Conservation (phyloP, 2,329 filamentous ascomycete genomes). For the Clonostachys solani region DNA sequence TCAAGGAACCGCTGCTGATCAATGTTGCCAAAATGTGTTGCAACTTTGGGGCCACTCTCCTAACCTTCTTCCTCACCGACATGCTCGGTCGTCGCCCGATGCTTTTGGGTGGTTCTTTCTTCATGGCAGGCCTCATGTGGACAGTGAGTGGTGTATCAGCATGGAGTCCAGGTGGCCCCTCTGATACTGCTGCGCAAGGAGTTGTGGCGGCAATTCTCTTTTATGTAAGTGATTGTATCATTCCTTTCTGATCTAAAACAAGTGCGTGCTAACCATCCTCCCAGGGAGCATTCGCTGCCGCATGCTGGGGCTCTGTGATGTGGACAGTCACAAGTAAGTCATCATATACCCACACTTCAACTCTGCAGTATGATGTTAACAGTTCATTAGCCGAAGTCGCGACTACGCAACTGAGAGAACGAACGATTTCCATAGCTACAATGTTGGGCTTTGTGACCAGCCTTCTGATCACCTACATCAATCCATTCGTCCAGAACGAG, state of each 20-base stretch:
- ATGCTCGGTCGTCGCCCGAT: slow-evolving; percentile 7
- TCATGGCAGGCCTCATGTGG: slow-evolving; percentile 6
- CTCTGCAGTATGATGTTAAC: background rate
- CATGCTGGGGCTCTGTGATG: background rate
- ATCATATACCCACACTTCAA: background rate
- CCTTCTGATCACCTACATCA: slow-evolving; percentile 8
- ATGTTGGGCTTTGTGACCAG: slow-evolving; percentile 4
- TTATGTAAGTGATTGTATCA: background rate
- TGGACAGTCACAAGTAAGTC: background rate
- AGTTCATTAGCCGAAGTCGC: slow-evolving; percentile 4
- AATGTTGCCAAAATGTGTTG: background rate
- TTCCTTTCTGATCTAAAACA: background rate
- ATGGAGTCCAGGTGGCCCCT: background rate
- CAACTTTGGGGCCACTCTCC: slow-evolving; percentile 3
- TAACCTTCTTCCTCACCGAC: slow-evolving; percentile 6
- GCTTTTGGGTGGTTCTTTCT: slow-evolving; percentile 5
- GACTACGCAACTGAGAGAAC: slow-evolving; percentile 7
- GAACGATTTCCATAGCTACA: slow-evolving; percentile 5
- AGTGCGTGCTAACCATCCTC: too few species aligned
- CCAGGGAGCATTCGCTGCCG: background rate
- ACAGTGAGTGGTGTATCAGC: slow-evolving; percentile 1
- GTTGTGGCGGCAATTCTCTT: background rate
- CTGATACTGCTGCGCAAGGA: background rate
- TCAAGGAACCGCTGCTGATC: background rate
- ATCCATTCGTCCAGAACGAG: slow-evolving; percentile 9